A percentile compares a stretch with the other conserved stretches of the same genome.
Conservation (phyloP, 108 stramenopile species). For the Conticribra weissflogii region DNA sequence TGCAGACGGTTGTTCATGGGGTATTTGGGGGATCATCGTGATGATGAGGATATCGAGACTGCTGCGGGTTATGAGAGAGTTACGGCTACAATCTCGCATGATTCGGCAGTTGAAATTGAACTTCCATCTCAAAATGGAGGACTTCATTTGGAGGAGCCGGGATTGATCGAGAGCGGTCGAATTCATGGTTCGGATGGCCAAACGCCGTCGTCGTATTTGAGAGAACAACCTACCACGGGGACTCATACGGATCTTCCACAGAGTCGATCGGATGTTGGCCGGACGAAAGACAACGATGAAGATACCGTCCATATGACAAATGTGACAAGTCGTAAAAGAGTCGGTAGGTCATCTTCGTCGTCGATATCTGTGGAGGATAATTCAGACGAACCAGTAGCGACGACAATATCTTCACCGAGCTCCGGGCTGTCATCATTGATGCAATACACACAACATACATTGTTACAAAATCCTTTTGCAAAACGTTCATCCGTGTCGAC, state of each 20-base stretch:
- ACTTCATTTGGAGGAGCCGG: neutral
- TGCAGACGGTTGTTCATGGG: conserved; percentile 32
- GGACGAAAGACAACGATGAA: conserved; percentile 5
- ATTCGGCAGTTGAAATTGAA: conserved; percentile 11
- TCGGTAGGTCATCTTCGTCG: neutral
- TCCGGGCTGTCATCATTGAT: no score
- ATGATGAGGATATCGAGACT: conserved; percentile 17
- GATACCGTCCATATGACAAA: conserved; percentile 13
- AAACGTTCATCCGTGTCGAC: conserved; percentile 4
- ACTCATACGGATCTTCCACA: conserved; percentile 7
- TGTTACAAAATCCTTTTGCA: neutral
- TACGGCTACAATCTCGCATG: neutral
- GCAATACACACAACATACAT: no score
- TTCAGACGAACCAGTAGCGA: no score
- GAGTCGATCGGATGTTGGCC: neutral
- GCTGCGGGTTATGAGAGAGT: conserved; percentile 9
- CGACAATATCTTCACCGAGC: no score
- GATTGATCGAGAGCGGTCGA: no score
- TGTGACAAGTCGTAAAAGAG: conserved; percentile 10
- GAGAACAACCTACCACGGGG: neutral
- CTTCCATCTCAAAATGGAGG: neutral
- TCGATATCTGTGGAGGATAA: no score
- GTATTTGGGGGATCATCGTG: neutral
- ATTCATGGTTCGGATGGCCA: conserved; percentile 2
- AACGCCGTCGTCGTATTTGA: conserved; percentile 2